phyloP scores from a whole-genome alignment of 2,329 filamentous ascomycete genomes.

The Ophiocordyceps australis region DNA sequence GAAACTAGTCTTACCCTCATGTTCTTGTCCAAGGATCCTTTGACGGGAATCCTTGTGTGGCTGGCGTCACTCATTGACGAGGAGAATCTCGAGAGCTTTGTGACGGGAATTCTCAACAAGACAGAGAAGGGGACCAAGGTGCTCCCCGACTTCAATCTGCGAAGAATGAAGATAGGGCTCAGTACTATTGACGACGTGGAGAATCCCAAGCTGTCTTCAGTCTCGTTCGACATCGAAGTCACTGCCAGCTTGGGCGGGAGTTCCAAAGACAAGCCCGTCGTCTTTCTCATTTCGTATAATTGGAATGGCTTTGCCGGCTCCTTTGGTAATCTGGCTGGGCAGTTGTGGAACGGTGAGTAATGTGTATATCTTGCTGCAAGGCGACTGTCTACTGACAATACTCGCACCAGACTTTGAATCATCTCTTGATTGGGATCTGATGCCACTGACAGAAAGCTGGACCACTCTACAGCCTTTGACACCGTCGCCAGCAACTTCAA shows the following conservation, averaged over 20 bases:
- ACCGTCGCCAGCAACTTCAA: not conserved
- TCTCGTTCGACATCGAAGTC: conserved; percentile 2
- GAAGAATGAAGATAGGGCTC: conserved; percentile 1
- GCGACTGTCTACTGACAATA: too few relatives aligned
- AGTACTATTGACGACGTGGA: not conserved
- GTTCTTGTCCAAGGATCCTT: not conserved
- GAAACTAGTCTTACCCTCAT: conserved; percentile 1
- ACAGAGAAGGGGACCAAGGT: conserved; percentile 1
- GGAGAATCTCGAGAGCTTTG: not conserved
- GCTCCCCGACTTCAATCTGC: not conserved
- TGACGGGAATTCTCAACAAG: conserved; percentile 1
- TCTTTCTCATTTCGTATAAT: conserved; percentile 2
- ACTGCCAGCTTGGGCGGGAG: conserved; percentile 1
- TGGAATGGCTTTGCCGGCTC: conserved; percentile 1
- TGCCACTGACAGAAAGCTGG: conserved; percentile 1
- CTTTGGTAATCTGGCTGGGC: conserved; percentile 1
- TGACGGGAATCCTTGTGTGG: conserved; percentile 1
- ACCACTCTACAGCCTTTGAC: conserved; percentile 1
- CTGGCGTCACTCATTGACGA: conserved; percentile 1
- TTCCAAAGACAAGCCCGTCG: not conserved
- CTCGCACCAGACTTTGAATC: conserved; percentile 1
- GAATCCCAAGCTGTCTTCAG: not conserved
- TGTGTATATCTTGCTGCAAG: too few relatives aligned
- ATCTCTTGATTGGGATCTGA: conserved; percentile 1
- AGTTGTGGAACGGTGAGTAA: conserved; percentile 3